phyloP scores from a whole-genome alignment of 2,329 filamentous ascomycete species.

The Dothideomycetes sp. region DNA sequence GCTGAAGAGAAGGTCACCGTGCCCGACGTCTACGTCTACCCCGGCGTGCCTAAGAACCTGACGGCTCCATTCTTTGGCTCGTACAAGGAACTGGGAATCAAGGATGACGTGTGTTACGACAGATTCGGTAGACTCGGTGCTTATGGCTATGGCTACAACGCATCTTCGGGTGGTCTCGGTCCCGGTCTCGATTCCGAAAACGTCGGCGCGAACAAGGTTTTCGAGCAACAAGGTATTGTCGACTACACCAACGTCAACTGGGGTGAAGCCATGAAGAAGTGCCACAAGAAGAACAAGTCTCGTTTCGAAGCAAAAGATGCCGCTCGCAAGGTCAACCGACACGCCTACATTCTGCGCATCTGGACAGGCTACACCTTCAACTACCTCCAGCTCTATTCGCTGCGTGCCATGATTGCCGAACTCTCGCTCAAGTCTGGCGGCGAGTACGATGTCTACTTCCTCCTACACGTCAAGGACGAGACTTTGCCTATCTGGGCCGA shows the following conservation, averaged over 20 bases:
- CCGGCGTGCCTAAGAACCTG: conserved; percentile 42
- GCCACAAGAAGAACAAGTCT: conserved; percentile 40
- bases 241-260: conserved; percentile 42
- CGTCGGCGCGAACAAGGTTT: conserved; percentile 41
- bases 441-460: conserved; percentile 76
- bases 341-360: conserved; percentile 74
- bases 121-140: conserved; percentile 41
- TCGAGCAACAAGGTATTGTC: conserved; percentile 38
- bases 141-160: conserved; percentile 43
- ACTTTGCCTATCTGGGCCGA: conserved; percentile 71
- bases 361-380: conserved; percentile 77
- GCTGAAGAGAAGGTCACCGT: conserved; percentile 44
- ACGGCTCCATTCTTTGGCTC: conserved; percentile 40
- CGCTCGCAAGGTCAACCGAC: conserved; percentile 45
- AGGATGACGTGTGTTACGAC: conserved; percentile 42
- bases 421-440: conserved; percentile 71
- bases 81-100: conserved; percentile 38
- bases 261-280: conserved; percentile 39
- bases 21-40: conserved; percentile 59
- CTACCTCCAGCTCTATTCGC: conserved; percentile 68
- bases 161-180: conserved; percentile 40
- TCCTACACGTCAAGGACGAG: conserved; percentile 76
- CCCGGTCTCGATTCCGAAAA: conserved; percentile 36
- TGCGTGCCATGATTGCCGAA: conserved; percentile 78
- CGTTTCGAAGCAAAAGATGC: conserved; percentile 32